Conservation (phyloP, 805 yeast species). For the Debaryomyces maramus region DNA sequence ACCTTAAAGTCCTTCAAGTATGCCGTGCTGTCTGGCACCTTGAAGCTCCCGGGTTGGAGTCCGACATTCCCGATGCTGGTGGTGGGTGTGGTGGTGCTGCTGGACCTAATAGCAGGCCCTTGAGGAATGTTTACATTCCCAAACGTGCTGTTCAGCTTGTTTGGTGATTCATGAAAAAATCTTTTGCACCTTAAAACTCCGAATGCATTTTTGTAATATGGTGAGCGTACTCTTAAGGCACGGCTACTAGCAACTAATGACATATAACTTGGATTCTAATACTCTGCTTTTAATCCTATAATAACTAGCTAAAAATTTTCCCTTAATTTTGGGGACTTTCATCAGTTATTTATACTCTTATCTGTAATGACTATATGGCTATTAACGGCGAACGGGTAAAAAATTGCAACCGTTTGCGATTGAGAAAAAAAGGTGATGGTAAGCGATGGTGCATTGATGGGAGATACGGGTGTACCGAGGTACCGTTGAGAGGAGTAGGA, state of each 20-base stretch:
- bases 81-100: constrained; percentile 2
- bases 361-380: background rate
- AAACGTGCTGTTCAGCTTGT: constrained; percentile 19
- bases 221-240: background rate
- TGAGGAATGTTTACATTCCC: constrained; percentile 12
- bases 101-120: constrained; percentile 2
- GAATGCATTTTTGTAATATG: background rate
- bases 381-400: background rate
- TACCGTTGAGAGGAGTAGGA: background rate
- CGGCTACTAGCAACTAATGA: background rate
- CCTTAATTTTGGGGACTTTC: background rate
- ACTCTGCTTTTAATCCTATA: background rate
- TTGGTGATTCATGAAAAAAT: constrained; percentile 22
- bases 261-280: background rate
- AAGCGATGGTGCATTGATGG: constrained; percentile 6
- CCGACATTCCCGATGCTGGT: constrained; percentile 1
- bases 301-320: background rate
- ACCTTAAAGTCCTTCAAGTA: constrained; percentile 56
- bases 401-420: constrained; percentile 1
- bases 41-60: background rate
- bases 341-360: background rate
- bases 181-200: background rate
- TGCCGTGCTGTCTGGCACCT: constrained; percentile 7
- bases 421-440: background rate
- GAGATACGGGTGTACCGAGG: background rate